Base-by-base conservation (phyloP, 1,139 yeast species). In the Candida labiduridarum region DNA sequence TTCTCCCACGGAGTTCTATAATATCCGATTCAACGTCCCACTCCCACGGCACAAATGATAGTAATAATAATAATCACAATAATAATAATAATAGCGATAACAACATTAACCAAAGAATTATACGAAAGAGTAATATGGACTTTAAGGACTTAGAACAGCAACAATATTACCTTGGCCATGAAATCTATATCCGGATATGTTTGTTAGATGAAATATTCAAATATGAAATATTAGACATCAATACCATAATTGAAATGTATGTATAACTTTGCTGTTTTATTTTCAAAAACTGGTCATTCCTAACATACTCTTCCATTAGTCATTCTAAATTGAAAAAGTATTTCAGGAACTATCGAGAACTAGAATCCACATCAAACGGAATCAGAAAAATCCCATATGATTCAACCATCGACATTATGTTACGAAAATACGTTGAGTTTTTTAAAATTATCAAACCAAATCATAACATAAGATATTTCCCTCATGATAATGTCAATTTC, bases 121-220 rank as follows among this genome's bases (percentile, higher is more conserved):
- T 30, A 2, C 30, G 18, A 14, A 16, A 12, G 2, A 18, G 25
- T 9, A 41, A 30, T 27, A 41, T 29, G 34, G 10, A 19, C 5
- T 42, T 42, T 14, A 16, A 22, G n/a, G 38, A 42, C 16, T 14
- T 9, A 19, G n/a, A 42, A 19, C 41, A 30, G 14, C 36, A 12
- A 36, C 47, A 38, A 15, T 44, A 27, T 30, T 33, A 27, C 8
- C 14, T 49, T 14, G 52, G 53, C 7, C 46, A 48, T 43, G 57
- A 55, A 40, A 48, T 53, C 15, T 52, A 49, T 39, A 47, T 46
- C 12, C 43, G 53, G 33, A 44, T 55, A 41, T 49, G 52, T 41
- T 44, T 53, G 9, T 36, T 55, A 14, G 57, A 55, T 46, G 54
- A 53, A 19, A 42, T 55, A 15, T 55, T 54, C 44, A 52, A 44